Percentiles rank a stretch among this genome's conserved stretches.
Conservation (phyloP, 164 flowering plant genomes). For the Euptelea pleiosperma region DNA sequence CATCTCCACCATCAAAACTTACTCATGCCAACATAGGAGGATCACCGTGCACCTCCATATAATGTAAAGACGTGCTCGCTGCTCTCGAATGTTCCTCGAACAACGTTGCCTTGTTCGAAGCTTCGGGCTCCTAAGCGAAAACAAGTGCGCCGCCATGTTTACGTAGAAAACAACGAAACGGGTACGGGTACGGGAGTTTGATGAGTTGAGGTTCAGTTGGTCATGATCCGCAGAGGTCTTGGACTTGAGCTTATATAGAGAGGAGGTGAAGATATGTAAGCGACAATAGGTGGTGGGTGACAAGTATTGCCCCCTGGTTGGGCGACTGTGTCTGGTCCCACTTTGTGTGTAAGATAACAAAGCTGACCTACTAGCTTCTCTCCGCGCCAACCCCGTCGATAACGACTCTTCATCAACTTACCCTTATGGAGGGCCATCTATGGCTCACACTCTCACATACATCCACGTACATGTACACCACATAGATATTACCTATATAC, state of each 20-base stretch:
- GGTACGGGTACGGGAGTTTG: background rate
- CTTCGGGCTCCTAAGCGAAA: conserved; percentile 29
- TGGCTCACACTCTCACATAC: too few relatives aligned
- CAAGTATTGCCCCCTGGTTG: conserved; percentile 14
- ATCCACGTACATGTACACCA: too few relatives aligned
- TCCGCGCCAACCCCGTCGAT: conserved; percentile 26
- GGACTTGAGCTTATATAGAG: conserved; percentile 9
- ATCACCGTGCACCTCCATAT: conserved; percentile 55
- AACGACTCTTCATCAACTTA: conserved; percentile 27
- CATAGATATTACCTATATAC: too few relatives aligned
- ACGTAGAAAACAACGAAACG: too few relatives aligned
- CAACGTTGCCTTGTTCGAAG: conserved; percentile 29
- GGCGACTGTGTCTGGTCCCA: conserved; percentile 16
- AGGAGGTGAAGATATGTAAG: conserved; percentile 16
- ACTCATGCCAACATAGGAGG: conserved; percentile 51
- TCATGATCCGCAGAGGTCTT: background rate
- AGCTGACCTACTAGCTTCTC: conserved; percentile 19
- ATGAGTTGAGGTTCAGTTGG: too few relatives aligned
- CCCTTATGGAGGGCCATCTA: background rate
- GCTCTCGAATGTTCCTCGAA: conserved; percentile 39
- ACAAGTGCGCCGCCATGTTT: conserved; percentile 25
- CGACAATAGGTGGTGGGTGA: conserved; percentile 27
- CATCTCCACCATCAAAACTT: too few relatives aligned
- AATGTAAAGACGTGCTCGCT: conserved; percentile 44
- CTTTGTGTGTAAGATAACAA: conserved; percentile 12